A percentile compares a stretch with the other conserved stretches of the same genome.
Conservation (phyloP, 495 filamentous ascomycete genomes). For the Lentithecium fluviatile region DNA sequence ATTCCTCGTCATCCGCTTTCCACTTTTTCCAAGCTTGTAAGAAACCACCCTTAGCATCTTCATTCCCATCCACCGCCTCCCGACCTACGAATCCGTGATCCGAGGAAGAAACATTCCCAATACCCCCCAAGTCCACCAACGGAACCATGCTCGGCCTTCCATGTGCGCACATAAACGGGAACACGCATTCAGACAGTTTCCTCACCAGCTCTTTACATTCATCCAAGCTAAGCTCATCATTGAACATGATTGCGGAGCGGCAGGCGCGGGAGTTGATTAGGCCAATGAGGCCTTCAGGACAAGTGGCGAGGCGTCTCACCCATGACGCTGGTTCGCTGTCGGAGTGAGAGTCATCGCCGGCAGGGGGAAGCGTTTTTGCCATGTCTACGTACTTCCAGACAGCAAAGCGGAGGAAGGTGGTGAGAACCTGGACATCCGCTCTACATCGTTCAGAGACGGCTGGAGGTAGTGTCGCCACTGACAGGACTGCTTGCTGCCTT, state of each 20-base stretch:
- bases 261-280: slow-evolving; percentile 88
- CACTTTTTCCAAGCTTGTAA: no score
- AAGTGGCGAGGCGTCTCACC: slow-evolving; percentile 60
- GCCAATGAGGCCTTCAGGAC: slow-evolving; percentile 77
- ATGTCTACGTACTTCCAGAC: slow-evolving; percentile 53
- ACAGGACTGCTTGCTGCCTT: slow-evolving; percentile 26
- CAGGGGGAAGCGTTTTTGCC: neutral
- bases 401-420: slow-evolving; percentile 72
- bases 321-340: slow-evolving; percentile 43
- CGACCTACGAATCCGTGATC: neutral
- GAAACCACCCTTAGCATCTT: neutral
- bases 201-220: slow-evolving; percentile 67
- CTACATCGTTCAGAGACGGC: slow-evolving; percentile 75
- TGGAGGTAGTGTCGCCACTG: slow-evolving; percentile 61
- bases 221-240: slow-evolving; percentile 64
- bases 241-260: slow-evolving; percentile 95
- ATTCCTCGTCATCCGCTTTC: no score
- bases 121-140: slow-evolving; percentile 33
- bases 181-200: slow-evolving; percentile 64
- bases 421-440: slow-evolving; percentile 64
- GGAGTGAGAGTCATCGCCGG: neutral
- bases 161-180: slow-evolving; percentile 85
- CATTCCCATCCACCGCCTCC: slow-evolving; percentile 17
- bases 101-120: neutral
- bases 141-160: slow-evolving; percentile 47